Evolutionary conservation across 176 grass and related monocot species (phyloP).

Genomic region (Miscanthus lutarioriparius): DNA sequence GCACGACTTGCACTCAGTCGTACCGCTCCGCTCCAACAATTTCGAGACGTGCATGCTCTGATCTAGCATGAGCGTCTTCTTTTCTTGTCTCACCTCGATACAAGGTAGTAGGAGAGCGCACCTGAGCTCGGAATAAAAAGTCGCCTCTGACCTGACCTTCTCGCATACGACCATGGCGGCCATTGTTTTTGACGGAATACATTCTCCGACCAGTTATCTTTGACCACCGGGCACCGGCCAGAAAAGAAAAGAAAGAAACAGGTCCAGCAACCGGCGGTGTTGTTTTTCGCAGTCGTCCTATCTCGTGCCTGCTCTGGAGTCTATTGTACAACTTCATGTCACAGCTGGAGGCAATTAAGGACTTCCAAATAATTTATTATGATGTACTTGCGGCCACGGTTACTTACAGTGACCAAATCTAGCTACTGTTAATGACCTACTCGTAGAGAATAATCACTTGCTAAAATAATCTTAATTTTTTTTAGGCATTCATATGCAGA

Average conservation of each 20-base stretch:
- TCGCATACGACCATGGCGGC: neutral
- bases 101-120: no score
- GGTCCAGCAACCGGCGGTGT: neutral
- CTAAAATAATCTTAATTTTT: neutral
- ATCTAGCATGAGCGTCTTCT: no score
- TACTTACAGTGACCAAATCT: neutral
- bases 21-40: no score
- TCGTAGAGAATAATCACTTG: neutral
- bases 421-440: neutral
- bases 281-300: neutral
- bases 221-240: neutral
- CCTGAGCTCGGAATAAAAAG: neutral
- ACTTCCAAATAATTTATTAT: neutral
- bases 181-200: neutral
- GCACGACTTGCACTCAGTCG: no score
- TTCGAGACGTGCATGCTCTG: no score
- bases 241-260: neutral
- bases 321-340: neutral
- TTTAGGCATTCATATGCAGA: neutral
- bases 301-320: neutral
- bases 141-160: conserved; percentile 13
- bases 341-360: neutral
- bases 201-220: neutral
- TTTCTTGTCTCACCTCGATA: no score
- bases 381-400: neutral